Evolutionary conservation across 192 early-diverging fungal genomes (phyloP).

Genomic region (Entrophospora sp.): DNA sequence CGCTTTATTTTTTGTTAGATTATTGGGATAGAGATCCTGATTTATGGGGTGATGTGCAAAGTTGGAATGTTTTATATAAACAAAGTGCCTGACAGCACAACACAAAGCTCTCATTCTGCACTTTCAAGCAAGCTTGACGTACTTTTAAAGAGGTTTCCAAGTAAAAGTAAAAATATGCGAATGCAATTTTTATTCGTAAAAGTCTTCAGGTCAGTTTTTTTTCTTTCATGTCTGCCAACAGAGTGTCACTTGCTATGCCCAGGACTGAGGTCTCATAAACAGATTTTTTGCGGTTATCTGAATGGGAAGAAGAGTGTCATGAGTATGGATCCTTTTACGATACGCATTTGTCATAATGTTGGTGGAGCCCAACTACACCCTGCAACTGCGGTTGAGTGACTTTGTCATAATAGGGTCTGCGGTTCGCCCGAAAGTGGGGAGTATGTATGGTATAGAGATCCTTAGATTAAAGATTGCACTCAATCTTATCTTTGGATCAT

Average conservation of each 20-base stretch:
- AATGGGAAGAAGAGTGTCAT: background rate
- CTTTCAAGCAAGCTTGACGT: background rate
- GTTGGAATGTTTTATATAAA: background rate
- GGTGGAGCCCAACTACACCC: background rate
- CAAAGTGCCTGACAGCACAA: background rate
- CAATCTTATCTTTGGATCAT: too few relatives aligned
- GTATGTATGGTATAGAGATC: background rate
- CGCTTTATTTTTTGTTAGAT: constrained; percentile 4
- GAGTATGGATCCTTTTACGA: background rate
- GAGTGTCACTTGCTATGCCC: background rate
- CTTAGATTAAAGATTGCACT: too few relatives aligned
- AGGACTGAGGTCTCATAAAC: background rate
- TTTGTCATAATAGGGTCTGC: background rate
- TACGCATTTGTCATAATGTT: background rate
- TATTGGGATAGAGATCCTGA: constrained; percentile 2
- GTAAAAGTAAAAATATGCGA: background rate
- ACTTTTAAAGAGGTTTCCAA: background rate
- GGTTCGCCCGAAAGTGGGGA: background rate
- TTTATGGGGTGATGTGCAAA: constrained; percentile 5
- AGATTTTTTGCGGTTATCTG: background rate
- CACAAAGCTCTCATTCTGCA: constrained; percentile 4
- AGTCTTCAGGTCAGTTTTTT: constrained; percentile 7
- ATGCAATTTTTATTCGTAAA: constrained; percentile 3
- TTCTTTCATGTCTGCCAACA: background rate
- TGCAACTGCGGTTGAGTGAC: background rate